Percentiles rank a stretch among this genome's conserved stretches.
Evolutionary conservation across 441 rosid genomes (phyloP).

Genomic region (Arabidopsis lyrata): DNA sequence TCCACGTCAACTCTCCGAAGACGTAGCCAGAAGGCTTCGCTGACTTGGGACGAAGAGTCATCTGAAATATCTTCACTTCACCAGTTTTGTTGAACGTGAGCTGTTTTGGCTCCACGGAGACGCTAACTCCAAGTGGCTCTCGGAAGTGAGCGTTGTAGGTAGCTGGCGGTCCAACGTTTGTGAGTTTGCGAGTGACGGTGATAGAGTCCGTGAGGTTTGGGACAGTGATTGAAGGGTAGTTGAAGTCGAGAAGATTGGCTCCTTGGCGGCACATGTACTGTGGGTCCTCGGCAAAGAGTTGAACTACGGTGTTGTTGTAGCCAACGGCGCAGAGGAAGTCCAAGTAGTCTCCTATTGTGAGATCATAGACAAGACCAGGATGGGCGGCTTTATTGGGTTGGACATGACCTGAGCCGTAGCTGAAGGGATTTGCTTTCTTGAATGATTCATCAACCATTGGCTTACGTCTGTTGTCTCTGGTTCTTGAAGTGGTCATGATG

Average conservation of each 20-base stretch:
- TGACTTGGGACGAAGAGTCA: conserved; percentile 41
- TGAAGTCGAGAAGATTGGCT: conserved; percentile 55
- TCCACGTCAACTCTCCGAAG: conserved; percentile 64
- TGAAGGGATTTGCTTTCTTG: conserved; percentile 57
- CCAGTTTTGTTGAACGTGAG: conserved; percentile 49
- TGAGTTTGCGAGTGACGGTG: conserved; percentile 55
- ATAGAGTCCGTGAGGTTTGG: conserved; percentile 43
- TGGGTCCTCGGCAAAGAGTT: conserved; percentile 36
- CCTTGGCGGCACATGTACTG: conserved; percentile 47
- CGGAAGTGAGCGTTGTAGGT: conserved; percentile 46
- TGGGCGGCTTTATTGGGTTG: conserved; percentile 57
- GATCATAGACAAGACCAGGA: conserved; percentile 76
- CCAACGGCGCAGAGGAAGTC: conserved; percentile 64
- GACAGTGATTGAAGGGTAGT: conserved; percentile 78
- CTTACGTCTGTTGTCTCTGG: conserved; percentile 33
- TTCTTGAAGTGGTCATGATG: conserved; percentile 67
- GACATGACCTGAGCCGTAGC: conserved; percentile 73
- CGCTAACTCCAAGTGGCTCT: conserved; percentile 48
- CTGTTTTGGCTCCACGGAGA: conserved; percentile 47
- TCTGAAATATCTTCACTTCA: conserved; percentile 56
- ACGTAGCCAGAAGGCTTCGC: conserved; percentile 30
- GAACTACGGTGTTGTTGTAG: conserved; percentile 44
- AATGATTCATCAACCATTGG: conserved; percentile 47
- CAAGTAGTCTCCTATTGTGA: conserved; percentile 49
- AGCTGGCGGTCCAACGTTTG: conserved; percentile 63